Base-by-base conservation (phyloP, 495 filamentous ascomycete genomes). In the Cryomyces antarcticus region DNA sequence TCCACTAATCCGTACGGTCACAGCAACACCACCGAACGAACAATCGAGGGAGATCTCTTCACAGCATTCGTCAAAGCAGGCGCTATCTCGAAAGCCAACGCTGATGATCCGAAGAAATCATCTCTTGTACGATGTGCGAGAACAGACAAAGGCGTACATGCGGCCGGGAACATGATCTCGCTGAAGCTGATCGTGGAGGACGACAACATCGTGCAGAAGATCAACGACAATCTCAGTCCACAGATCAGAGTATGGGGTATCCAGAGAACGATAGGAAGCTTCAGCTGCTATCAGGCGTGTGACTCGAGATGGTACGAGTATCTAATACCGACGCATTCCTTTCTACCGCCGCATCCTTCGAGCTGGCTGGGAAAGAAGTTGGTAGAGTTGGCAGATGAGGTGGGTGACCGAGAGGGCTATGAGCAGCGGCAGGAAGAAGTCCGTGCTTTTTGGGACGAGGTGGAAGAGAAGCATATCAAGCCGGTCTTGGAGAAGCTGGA, bases 61-160 rank as follows among this genome's bases (percentile, higher is more conserved):
- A 69, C 73, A 10, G 89, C 92, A 9, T 79, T 97, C 44, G 80
- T 97, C 31, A 73, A 72, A 6, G 82, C 87, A 17, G 83, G 86
- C 17, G 87, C 88, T 47, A 89, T 97, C 46, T 93, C 88, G 24
- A 93, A 92, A 53, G 86, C 84, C 43, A 97, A 97, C 57, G 88
- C 88, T 5, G 71, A 89, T 42, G 89, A 97, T 55, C 89, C 89
- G 1, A 93, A 88, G 57, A 97, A 97, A 60, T 94, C 88, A 5
- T 82, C 83, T 11, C 71, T 97, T 40, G 80, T 92, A 24, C 80
- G 89, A 35, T 97, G 89, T 58, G 89, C 89, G 7, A 71, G 89
- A 33, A 97, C 89, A 4, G 89, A 97, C 62, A 96, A 95, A 65
- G 92, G 92, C 43, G 89, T 97, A 3, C 92, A 96, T 57, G 89